Conservation (phyloP, 2,329 filamentous ascomycete genomes). For the Claviceps digitariae region DNA sequence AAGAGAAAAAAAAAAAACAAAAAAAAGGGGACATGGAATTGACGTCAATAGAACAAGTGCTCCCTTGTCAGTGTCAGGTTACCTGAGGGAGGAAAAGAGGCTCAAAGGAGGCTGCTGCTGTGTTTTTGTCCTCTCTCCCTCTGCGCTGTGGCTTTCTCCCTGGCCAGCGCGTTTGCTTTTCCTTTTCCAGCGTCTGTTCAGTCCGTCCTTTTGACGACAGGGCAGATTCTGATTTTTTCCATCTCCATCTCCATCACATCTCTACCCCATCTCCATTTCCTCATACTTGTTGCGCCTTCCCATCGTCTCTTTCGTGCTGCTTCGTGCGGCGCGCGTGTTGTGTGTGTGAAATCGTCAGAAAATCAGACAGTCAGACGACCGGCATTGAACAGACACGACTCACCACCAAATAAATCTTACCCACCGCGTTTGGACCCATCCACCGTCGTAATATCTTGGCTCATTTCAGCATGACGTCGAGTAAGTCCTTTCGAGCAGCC, state of each 20-base stretch:
- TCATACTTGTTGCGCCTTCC: background rate
- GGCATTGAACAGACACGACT: background rate
- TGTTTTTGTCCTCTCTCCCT: background rate
- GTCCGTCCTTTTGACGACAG: background rate
- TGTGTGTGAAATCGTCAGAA: background rate
- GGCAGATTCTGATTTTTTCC: background rate
- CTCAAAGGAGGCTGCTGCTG: background rate
- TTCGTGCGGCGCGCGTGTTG: background rate
- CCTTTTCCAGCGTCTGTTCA: background rate
- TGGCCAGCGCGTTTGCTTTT: background rate
- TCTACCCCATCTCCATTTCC: background rate
- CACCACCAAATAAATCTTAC: background rate
- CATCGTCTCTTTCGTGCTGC: background rate
- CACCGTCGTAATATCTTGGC: background rate
- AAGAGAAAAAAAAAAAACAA: background rate
- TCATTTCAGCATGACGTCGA: conserved; percentile 31
- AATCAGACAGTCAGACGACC: background rate
- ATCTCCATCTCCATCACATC: too few relatives aligned
- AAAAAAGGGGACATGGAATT: background rate
- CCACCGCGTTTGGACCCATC: too few relatives aligned
- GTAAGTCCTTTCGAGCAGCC: conserved; percentile 29
- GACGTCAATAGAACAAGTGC: background rate
- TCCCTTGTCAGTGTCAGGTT: background rate
- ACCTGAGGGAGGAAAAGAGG: background rate
- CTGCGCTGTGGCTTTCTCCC: background rate